phyloP scores from a whole-genome alignment of 2,329 filamentous ascomycete genomes.

The Epichloe gansuensis region DNA sequence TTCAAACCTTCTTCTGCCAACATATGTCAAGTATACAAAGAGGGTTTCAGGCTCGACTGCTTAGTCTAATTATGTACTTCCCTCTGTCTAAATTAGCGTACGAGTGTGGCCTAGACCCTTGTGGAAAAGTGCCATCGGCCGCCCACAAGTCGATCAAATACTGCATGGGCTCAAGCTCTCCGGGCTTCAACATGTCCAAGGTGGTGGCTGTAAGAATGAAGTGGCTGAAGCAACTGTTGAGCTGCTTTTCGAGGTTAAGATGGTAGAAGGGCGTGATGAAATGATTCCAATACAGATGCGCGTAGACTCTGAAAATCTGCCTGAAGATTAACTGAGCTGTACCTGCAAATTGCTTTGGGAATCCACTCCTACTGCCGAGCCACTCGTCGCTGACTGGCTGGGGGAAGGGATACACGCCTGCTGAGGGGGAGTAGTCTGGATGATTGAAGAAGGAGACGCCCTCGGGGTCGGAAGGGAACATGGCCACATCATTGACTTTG shows the following conservation, averaged over 20 bases:
- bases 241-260: constrained; percentile 58
- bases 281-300: constrained; percentile 91
- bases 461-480: constrained; percentile 73
- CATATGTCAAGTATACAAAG: no score
- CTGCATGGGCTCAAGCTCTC: constrained; percentile 86
- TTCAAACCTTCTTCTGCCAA: no score
- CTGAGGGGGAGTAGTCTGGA: constrained; percentile 32
- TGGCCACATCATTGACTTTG: constrained; percentile 71
- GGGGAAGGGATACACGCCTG: constrained; percentile 36
- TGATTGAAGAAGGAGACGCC: constrained; percentile 47
- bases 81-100: constrained; percentile 35
- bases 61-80: constrained; percentile 7
- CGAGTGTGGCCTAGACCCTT: constrained; percentile 48
- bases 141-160: constrained; percentile 80
- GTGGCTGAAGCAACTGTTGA: constrained; percentile 73
- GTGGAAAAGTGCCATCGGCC: constrained; percentile 68
- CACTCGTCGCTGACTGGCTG: constrained; percentile 46
- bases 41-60: neutral
- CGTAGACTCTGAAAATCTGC: constrained; percentile 93
- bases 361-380: constrained; percentile 79
- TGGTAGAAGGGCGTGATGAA: constrained; percentile 71
- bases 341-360: constrained; percentile 69
- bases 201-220: constrained; percentile 65
- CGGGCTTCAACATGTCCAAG: constrained; percentile 64
- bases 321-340: constrained; percentile 84